phyloP scores from a whole-genome alignment of 495 filamentous ascomycete genomes.

The Trypethelium eluteriae region DNA sequence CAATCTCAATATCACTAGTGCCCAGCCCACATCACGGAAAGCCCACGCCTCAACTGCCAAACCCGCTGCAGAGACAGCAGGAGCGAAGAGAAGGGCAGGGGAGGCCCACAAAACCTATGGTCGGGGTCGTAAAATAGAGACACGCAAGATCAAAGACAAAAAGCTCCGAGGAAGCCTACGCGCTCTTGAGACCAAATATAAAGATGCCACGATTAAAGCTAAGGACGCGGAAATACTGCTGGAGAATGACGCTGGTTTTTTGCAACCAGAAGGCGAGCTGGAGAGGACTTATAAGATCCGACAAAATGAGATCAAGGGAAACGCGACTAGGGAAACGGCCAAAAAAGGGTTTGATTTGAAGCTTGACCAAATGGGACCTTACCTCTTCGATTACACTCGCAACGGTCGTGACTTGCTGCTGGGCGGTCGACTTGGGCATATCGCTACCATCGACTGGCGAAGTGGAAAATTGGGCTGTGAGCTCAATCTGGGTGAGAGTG shows the following conservation, averaged over 20 bases:
- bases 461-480: slow-evolving; percentile 85
- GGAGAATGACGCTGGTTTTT: slow-evolving; percentile 76
- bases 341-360: slow-evolving; percentile 90
- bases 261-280: slow-evolving; percentile 81
- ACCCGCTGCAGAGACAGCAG: slow-evolving; percentile 24
- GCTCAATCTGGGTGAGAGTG: slow-evolving; percentile 79
- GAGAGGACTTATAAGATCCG: slow-evolving; percentile 87
- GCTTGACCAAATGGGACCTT: slow-evolving; percentile 75
- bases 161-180: slow-evolving; percentile 77
- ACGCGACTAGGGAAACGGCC: slow-evolving; percentile 70
- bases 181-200: slow-evolving; percentile 69
- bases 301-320: slow-evolving; percentile 73
- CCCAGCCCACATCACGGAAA: slow-evolving; percentile 24
- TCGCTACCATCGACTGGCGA: slow-evolving; percentile 95
- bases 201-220: slow-evolving; percentile 68
- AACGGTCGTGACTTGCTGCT: slow-evolving; percentile 80
- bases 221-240: slow-evolving; percentile 93
- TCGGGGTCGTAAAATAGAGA: slow-evolving; percentile 60
- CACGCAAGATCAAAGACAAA: slow-evolving; percentile 64
- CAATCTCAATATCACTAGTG: not conserved
- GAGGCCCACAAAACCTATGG: slow-evolving; percentile 77
- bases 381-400: slow-evolving; percentile 75
- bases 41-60: slow-evolving; percentile 19
- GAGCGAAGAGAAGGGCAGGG: slow-evolving; percentile 23
- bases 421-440: slow-evolving; percentile 85